Conservation (phyloP, 768 basidiomycete species). For the Hydnomerulius pinastri region DNA sequence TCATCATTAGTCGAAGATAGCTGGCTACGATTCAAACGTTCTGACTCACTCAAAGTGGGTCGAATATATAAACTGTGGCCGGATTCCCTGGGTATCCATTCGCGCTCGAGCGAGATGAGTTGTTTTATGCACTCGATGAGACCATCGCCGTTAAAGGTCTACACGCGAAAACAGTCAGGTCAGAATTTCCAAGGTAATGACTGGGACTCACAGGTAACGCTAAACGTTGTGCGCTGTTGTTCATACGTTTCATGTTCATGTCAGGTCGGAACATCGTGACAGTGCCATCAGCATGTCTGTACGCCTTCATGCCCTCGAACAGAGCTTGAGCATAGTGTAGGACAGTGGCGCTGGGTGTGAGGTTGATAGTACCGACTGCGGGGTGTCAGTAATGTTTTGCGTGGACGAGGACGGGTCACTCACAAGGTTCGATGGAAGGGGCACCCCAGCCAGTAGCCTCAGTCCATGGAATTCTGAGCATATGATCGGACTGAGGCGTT, state of each 20-base stretch:
- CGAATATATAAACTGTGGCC: conserved; percentile 94
- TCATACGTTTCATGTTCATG: conserved; percentile 98
- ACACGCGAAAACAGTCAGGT: conserved; percentile 6
- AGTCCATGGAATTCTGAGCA: conserved; percentile 80
- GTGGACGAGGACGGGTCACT: conserved; percentile 28
- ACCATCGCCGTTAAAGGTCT: conserved; percentile 79
- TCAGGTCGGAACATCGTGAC: conserved; percentile 90
- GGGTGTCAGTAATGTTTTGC: conserved; percentile 4
- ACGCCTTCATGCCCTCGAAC: conserved; percentile 97
- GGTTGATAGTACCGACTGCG: conserved; percentile 23
- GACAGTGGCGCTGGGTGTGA: conserved; percentile 55
- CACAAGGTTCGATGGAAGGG: conserved; percentile 84
- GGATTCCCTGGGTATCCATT: conserved; percentile 89
- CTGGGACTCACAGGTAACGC: conserved; percentile 66
- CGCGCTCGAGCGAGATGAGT: conserved; percentile 78
- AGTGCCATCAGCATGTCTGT: conserved; percentile 68
- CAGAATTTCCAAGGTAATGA: neutral
- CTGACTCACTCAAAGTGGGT: conserved; percentile 61
- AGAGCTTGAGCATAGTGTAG: conserved; percentile 91
- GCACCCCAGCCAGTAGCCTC: conserved; percentile 73
- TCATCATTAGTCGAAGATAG: conserved; percentile 4
- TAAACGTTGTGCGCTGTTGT: conserved; percentile 74
- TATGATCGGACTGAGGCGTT: conserved; percentile 72
- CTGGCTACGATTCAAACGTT: neutral
- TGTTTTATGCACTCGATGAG: conserved; percentile 81